phyloP scores from a whole-genome alignment of 1,284 basidiomycete genomes.

The Malassezia sp. region DNA sequence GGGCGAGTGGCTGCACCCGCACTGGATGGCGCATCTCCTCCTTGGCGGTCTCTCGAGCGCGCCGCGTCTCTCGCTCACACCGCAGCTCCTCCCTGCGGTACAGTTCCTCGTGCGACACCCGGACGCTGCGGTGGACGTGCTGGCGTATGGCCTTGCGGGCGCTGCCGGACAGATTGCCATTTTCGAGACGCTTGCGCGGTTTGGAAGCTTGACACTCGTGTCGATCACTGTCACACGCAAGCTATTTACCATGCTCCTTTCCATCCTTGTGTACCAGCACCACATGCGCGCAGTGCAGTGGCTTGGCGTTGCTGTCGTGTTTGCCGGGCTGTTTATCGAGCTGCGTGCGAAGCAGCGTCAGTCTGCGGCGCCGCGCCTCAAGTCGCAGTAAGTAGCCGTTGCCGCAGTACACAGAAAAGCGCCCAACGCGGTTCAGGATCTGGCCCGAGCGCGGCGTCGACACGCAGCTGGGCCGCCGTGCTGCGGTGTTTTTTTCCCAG shows the following conservation, averaged over 20 bases:
- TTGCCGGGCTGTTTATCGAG: constrained; percentile 84
- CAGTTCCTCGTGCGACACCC: constrained; percentile 69
- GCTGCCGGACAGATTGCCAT: constrained; percentile 93
- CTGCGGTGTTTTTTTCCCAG: too few relatives aligned
- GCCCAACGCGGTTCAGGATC: too few relatives aligned
- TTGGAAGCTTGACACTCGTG: constrained; percentile 71
- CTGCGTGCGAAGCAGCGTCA: constrained; percentile 53
- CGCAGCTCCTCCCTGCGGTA: constrained; percentile 49
- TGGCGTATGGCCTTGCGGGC: constrained; percentile 78
- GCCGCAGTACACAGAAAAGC: too few relatives aligned
- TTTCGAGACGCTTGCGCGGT: constrained; percentile 91
- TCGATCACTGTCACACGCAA: constrained; percentile 68
- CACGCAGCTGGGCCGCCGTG: too few relatives aligned
- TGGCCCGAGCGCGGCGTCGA: too few relatives aligned
- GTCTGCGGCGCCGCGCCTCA: neutral
- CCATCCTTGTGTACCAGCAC: constrained; percentile 84
- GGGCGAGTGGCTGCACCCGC: constrained; percentile 7
- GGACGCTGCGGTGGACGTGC: constrained; percentile 62
- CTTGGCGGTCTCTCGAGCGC: neutral
- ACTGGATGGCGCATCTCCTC: constrained; percentile 10
- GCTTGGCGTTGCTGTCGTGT: constrained; percentile 78
- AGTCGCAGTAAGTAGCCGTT: neutral
- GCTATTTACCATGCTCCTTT: constrained; percentile 93
- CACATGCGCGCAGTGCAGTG: constrained; percentile 74
- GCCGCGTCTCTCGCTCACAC: constrained; percentile 32